Evolutionary conservation across 805 yeast species (phyloP).

Genomic region (Naumovozyma castellii): DNA sequence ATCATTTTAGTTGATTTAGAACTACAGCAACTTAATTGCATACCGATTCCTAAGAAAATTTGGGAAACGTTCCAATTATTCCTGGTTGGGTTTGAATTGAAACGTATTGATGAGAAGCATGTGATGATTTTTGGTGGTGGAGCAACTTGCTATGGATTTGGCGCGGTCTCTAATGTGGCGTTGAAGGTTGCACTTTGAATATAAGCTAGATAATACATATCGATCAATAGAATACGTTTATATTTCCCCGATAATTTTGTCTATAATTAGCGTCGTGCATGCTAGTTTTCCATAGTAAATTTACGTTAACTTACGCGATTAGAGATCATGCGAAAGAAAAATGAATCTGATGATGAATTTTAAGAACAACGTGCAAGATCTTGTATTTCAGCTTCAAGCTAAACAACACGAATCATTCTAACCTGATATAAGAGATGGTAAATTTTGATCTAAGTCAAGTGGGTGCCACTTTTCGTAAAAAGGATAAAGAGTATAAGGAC

Average conservation of each 20-base stretch:
- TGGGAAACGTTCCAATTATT: conserved; percentile 34
- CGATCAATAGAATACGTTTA: too few species aligned
- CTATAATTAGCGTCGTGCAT: too few species aligned
- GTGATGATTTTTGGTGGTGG: conserved; percentile 51
- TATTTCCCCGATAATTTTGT: too few species aligned
- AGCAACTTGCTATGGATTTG: conserved; percentile 76
- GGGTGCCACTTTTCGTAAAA: conserved; percentile 22
- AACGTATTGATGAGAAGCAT: conserved; percentile 15
- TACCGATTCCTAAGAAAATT: conserved; percentile 27
- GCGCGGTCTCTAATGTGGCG: conserved; percentile 40
- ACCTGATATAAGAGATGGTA: conserved; percentile 9
- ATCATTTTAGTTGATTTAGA: conserved; percentile 31
- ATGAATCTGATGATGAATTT: too few species aligned
- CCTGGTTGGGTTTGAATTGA: conserved; percentile 45
- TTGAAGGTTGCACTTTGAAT: not conserved
- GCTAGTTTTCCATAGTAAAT: too few species aligned
- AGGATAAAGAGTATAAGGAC: conserved; percentile 14
- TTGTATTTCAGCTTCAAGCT: too few species aligned
- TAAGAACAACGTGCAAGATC: too few species aligned
- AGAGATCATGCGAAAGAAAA: too few species aligned
- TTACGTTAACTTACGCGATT: too few species aligned
- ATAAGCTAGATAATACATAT: conserved; percentile 6
- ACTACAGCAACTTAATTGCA: conserved; percentile 10
- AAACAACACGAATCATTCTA: not conserved
- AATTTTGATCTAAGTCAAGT: conserved; percentile 24